These are phyloP conservation scores for Pulveroboletus sp. DNA, from an alignment of 768 basidiomycete species.

Conservation along the genomic window DNA sequence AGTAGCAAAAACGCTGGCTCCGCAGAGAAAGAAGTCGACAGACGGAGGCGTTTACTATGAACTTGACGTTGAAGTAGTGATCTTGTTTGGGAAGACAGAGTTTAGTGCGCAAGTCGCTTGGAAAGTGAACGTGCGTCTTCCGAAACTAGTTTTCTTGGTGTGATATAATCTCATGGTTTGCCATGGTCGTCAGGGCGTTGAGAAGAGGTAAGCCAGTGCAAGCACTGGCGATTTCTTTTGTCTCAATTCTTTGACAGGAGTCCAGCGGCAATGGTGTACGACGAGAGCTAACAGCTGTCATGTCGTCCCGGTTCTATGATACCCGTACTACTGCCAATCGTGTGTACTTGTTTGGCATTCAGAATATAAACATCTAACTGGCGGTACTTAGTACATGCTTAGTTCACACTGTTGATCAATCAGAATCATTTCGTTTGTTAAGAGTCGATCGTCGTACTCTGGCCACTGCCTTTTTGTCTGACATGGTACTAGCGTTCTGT, in stretches of 20 bases:
- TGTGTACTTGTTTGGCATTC: too few species aligned
- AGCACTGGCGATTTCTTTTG: background rate
- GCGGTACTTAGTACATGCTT: too few species aligned
- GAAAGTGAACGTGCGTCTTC: background rate
- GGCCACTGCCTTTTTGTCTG: too few species aligned
- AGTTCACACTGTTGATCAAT: too few species aligned
- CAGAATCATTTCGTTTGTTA: too few species aligned
- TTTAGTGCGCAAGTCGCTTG: slow-evolving; percentile 2
- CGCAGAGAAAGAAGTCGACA: background rate
- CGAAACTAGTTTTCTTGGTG: background rate
- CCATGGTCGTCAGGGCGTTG: background rate
- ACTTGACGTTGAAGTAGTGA: slow-evolving; percentile 5
- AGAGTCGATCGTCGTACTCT: too few species aligned
- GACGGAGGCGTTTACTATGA: slow-evolving; percentile 4
- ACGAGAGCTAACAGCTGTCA: too few species aligned
- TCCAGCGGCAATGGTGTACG: background rate
- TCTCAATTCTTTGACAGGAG: background rate
- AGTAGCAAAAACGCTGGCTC: background rate
- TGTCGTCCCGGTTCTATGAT: too few species aligned
- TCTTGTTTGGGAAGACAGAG: slow-evolving; percentile 27
- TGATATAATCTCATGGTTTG: background rate
- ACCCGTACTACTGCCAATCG: too few species aligned
- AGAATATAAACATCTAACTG: too few species aligned
- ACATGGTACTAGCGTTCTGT: too few species aligned
- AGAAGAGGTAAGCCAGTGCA: background rate